These are phyloP conservation scores for Myxozyma udenii DNA, from an alignment of 805 yeast genomes.

Conservation along the genomic window DNA sequence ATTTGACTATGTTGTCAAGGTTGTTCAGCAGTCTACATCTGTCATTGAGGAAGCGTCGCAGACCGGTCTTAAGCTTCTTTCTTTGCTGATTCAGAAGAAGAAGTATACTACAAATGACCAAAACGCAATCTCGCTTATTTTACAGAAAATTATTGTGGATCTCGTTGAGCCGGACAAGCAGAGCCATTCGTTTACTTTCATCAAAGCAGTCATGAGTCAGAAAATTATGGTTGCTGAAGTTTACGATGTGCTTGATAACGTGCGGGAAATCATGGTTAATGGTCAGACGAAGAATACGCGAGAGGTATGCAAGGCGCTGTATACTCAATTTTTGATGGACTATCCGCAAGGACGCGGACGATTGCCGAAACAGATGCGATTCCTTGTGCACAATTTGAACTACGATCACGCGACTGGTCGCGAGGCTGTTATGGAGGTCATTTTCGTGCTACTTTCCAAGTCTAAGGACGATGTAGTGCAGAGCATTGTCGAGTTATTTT, in stretches of 20 bases:
- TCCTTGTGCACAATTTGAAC: conserved; percentile 71
- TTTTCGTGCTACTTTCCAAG: conserved; percentile 66
- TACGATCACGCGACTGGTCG: conserved; percentile 87
- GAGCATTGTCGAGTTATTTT: conserved; percentile 70
- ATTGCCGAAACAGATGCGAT: conserved; percentile 75
- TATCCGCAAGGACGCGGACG: conserved; percentile 90
- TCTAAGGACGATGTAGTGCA: conserved; percentile 51
- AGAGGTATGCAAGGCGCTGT: conserved; percentile 78
- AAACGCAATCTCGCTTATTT: conserved; percentile 66
- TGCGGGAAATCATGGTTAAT: conserved; percentile 82
- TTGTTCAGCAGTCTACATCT: conserved; percentile 71
- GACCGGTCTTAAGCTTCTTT: conserved; percentile 67
- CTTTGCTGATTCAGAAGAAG: conserved; percentile 68
- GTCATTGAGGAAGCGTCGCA: conserved; percentile 80
- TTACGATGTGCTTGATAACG: conserved; percentile 80
- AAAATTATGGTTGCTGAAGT: conserved; percentile 80
- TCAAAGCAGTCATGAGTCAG: conserved; percentile 71
- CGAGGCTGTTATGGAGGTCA: conserved; percentile 83
- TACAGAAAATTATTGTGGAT: conserved; percentile 76
- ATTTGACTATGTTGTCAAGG: conserved; percentile 40
- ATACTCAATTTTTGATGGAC: conserved; percentile 82
- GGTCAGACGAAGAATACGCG: conserved; percentile 80
- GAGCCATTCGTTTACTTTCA: conserved; percentile 79
- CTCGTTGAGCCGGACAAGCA: conserved; percentile 85
- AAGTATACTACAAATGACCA: conserved; percentile 64